Evolutionary conservation across 164 flowering plant species (phyloP), one percentile per base, ranked within the genome.

Genomic region (Cinnamomum micranthum): DNA sequence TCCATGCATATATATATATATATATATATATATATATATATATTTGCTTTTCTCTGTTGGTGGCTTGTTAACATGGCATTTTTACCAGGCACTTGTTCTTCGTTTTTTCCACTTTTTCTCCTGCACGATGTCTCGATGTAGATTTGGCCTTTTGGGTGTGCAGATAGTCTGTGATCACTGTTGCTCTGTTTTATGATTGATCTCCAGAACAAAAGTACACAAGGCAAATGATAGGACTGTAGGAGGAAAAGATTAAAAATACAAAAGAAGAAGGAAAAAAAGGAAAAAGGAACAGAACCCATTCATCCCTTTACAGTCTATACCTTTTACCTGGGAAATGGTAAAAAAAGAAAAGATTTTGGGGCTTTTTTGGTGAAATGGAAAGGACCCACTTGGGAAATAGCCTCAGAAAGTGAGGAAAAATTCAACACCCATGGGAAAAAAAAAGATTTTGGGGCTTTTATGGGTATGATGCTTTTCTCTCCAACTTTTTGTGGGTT

Each of bases 401-500:
- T 17, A 60, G 33, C 69, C 24, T 25, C 19, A 24, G 23, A 41
- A 59, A 63, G 50, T 41, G 71, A 72, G 76, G 69, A 79, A 74
- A 73, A 66, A 64, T 59, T 66, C 59, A 63, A 73, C 69, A 19
- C 77, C 80, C 76, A 68, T 62, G 35, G 35, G 35, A 31, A 31
- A 31, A 31, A 6, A 31, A 31, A 31, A 31, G 35, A 4, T 31
- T 31, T 31, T 31, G 35, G 35, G 35, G 35, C 35, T 31, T 31
- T 31, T 31, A 55, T 77, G 81, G 83, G 74, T 78, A 78, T 81
- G 83, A 78, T 78, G 78, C 71, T 72, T 66, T 74, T 74, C 74
- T 73, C 75, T 67, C 73, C 75, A 78, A 76, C 64, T 76, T 72
- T 76, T 72, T 71, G 68, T 80, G 83, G 83, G 77, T 69, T 77